Evolutionary conservation across 2,329 filamentous ascomycete species (phyloP).

Genomic region (Mollisiaceae sp.): DNA sequence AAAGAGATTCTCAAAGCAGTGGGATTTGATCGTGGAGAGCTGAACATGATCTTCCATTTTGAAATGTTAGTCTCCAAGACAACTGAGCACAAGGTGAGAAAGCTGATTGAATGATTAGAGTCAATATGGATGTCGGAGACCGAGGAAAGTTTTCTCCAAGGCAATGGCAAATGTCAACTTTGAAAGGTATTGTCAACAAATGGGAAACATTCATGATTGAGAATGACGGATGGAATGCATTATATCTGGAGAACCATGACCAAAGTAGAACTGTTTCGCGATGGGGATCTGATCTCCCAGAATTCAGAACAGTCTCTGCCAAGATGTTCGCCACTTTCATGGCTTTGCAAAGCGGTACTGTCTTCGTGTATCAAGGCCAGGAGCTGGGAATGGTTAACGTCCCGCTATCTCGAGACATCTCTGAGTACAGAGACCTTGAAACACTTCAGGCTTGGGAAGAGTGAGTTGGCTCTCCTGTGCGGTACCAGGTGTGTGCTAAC

Average conservation of each 20-base stretch:
- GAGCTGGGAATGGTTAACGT: conserved; percentile 65
- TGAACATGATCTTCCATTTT: conserved; percentile 78
- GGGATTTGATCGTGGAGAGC: conserved; percentile 59
- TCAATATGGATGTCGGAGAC: conserved; percentile 55
- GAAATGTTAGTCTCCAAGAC: conserved; percentile 54
- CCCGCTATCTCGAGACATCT: conserved; percentile 61
- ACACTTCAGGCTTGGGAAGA: conserved; percentile 56
- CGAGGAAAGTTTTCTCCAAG: conserved; percentile 52
- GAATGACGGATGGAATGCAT: conserved; percentile 60
- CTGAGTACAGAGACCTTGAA: conserved; percentile 73
- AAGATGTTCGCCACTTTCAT: conserved; percentile 61
- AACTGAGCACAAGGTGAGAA: no score
- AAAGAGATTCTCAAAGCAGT: conserved; percentile 60
- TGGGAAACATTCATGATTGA: conserved; percentile 58
- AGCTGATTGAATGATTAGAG: conserved; percentile 39
- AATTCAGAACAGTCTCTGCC: conserved; percentile 49
- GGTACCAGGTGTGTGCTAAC: conserved; percentile 1
- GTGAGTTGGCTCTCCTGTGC: conserved; percentile 37
- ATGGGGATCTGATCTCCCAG: conserved; percentile 49
- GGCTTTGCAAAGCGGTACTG: conserved; percentile 56
- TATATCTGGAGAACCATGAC: conserved; percentile 64
- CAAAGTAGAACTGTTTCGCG: conserved; percentile 57
- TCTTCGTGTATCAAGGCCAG: conserved; percentile 66
- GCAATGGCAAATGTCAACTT: conserved; percentile 44
- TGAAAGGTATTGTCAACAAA: conserved; percentile 53